Evolutionary conservation across 495 filamentous ascomycete genomes (phyloP).

Genomic region (Aspergillus taichungensis): DNA sequence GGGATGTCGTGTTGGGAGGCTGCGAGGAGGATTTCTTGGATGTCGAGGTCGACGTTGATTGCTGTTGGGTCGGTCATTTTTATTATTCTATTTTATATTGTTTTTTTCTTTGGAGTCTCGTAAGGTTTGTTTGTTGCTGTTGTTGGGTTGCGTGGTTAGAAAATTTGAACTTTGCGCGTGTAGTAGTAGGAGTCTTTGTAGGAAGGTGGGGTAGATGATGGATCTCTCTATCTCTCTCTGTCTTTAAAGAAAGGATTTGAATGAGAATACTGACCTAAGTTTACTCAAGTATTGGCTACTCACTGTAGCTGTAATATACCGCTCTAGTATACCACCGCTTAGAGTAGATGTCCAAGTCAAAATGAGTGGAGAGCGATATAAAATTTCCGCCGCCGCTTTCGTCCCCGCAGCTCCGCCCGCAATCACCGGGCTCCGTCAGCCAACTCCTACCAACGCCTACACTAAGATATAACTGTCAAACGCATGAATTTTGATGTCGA

Average conservation of each 20-base stretch:
- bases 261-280: no score
- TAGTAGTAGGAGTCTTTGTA: no score
- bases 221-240: no score
- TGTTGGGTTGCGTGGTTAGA: background rate
- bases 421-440: background rate
- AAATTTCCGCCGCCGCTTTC: conserved; percentile 29
- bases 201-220: no score
- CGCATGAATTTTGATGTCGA: background rate
- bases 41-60: conserved; percentile 35
- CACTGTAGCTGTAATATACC: no score
- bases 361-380: conserved; percentile 7
- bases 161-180: no score
- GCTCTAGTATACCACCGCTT: no score
- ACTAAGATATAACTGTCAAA: background rate
- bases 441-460: no score
- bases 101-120: background rate
- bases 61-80: conserved; percentile 21
- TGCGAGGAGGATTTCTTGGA: conserved; percentile 61
- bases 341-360: background rate
- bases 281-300: no score
- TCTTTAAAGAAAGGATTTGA: no score
- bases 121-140: background rate
- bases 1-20: conserved; percentile 74
- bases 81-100: background rate
- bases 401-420: conserved; percentile 16